Base-by-base conservation (phyloP, 495 filamentous ascomycete genomes). In the Amphirosellinia nigrospora region DNA sequence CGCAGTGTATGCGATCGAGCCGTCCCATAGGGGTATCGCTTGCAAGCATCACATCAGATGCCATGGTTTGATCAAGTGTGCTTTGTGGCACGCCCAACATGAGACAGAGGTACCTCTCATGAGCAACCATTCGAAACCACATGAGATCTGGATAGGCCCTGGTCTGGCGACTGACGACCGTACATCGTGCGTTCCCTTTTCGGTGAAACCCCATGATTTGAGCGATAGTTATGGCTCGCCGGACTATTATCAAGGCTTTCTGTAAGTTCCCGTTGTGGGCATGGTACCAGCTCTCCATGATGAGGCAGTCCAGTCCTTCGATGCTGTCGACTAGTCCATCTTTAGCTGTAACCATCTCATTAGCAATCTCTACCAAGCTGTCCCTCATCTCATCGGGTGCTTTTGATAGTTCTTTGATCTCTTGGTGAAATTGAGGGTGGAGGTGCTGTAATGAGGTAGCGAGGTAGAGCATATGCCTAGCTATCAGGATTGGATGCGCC, bases 231-330 rank as follows among this genome's bases (percentile, higher is more conserved):
- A 84, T 81, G 10, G 84, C 86, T 46, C 85, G 74, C 10, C 80
- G 82, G 13, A 71, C 58, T n/a, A 81, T 70, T 45, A 86, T 61
- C 84, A 81, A 86, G 1, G 78, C 68, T 15, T 74, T 73, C 34
- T 81, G 82, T 0, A 87, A 76, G 67, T 85, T 86, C 2, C 85
- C 86, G 13, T 59, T 64, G 65, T 85, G 81, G 34, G 73, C 77
- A 2, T 86, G 82, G 72, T 82, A 86, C 56, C 82, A 60, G 28
- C 73, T 73, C 69, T 87, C 85, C 10, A 86, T 70, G 63, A 87
- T 81, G 60, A 87, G 74, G 68, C 82, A 86, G 60, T 86, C 83
- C 4, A 87, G 53, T 15, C 81, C 83, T 62, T 88, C 85, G 46
- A 87, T 55, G 1, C 74, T 82, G 65, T 78, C 73, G 45, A 80